Evolutionary conservation across 352 stramenopile species (phyloP), one percentile per base, ranked within the genome.

Genomic region (Phytophthora meadii): DNA sequence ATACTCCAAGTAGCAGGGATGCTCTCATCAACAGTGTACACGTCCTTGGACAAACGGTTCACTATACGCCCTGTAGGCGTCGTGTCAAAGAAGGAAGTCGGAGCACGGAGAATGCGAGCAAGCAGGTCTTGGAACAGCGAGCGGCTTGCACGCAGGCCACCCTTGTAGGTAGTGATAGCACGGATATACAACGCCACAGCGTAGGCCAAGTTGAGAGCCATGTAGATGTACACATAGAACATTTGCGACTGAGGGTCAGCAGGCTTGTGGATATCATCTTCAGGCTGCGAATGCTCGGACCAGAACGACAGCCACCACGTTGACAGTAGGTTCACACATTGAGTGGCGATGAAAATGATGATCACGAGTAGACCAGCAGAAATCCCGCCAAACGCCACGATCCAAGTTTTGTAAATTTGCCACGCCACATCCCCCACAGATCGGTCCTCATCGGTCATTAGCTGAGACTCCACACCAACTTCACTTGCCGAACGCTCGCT

Each of bases 31-130:
- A 94, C 77, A 22, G 84, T 89, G 70, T 93, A 88, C 12, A 94
- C 62, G 24, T 95, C 88, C 46, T 91, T 92, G 5, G 81, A 91
- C 37, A 95, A 56, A 22, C 86, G 77, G 45, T 94, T 94, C 11
- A 94, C 71, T 53, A 95, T 90, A 22, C 84, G 86, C 37, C 86
- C 86, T 7, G 85, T 76, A 1, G 88, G 85, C 2, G 84, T 96
- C 30, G 86, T 88, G 76, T 96, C 85, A 59, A 94, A 96, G 70
- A 96, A 95, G 3, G 81, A 80, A 24, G 64, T 88, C 2, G 89
- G 68, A 84, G 86, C 68, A 52, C 78, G 68, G 77, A 97, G 53
- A 78, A 99, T 98, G 45, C 97, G 82, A 19, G 95, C 92, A n/a
- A 97, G 54, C 49, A 98, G 53, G 9, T 72, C 53, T 28, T 82